phyloP scores from a whole-genome alignment of 2,329 filamentous ascomycete species.

The Colletotrichum lindemuthianum region DNA sequence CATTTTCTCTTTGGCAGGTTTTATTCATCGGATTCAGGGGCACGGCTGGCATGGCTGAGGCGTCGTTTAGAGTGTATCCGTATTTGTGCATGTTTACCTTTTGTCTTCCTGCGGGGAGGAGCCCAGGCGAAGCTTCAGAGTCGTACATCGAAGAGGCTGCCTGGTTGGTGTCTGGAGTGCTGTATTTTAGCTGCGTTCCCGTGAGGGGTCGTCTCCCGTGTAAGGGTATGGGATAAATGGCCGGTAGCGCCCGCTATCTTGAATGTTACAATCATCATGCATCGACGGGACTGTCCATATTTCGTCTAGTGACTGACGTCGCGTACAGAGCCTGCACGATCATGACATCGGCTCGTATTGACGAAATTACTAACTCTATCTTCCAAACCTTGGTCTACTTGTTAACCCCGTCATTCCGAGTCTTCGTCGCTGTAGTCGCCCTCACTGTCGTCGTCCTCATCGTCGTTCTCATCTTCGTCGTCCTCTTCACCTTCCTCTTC shows the following conservation, averaged over 20 bases:
- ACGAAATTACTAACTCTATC: conserved; percentile 13
- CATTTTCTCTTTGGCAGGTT: conserved; percentile 17
- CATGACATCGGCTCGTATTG: background rate
- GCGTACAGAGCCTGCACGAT: too few species aligned
- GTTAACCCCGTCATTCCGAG: conserved; percentile 29
- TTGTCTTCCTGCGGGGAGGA: conserved; percentile 3
- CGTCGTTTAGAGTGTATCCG: conserved; percentile 15
- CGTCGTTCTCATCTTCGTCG: conserved; percentile 69
- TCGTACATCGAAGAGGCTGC: conserved; percentile 3
- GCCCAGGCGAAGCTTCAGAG: conserved; percentile 10
- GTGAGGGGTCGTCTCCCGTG: too few species aligned
- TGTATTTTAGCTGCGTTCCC: background rate
- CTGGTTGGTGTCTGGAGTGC: too few species aligned
- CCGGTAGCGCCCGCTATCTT: background rate
- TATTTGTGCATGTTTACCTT: conserved; percentile 5
- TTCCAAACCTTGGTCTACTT: conserved; percentile 8
- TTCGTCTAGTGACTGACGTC: too few species aligned
- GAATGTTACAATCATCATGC: too few species aligned
- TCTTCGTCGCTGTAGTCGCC: conserved; percentile 53
- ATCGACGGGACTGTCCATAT: too few species aligned
- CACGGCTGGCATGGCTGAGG: conserved; percentile 18
- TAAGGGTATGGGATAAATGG: conserved; percentile 1
- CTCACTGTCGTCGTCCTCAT: conserved; percentile 60
- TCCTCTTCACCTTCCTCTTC: conserved; percentile 66
- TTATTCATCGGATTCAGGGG: background rate